Conservation (phyloP, 495 filamentous ascomycete genomes). For the Penicillium maclennaniae region DNA sequence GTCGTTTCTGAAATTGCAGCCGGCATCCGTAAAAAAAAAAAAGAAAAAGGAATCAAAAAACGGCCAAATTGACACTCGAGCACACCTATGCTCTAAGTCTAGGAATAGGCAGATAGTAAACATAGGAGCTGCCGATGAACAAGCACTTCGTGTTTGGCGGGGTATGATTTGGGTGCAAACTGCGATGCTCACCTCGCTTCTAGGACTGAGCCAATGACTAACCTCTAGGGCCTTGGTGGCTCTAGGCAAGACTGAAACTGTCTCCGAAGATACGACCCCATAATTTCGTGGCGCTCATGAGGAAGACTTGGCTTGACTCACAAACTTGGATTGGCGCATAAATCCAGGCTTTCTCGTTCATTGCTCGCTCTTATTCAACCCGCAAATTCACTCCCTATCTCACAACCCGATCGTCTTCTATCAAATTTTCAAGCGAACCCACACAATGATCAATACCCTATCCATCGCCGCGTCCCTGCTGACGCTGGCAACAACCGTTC, state of each 20-base stretch:
- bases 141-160: too few species aligned
- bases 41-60: too few species aligned
- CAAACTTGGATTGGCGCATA: background rate
- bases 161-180: too few species aligned
- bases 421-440: background rate
- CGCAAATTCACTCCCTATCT: background rate
- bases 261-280: background rate
- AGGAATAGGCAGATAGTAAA: too few species aligned
- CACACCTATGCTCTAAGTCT: too few species aligned
- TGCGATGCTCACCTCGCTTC: background rate
- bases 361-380: background rate
- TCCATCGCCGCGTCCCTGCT: constrained; percentile 10
- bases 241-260: background rate
- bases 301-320: background rate
- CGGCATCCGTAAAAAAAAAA: too few species aligned
- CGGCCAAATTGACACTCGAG: too few species aligned
- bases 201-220: background rate
- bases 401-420: background rate
- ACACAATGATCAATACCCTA: constrained; percentile 9
- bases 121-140: too few species aligned
- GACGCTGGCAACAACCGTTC: constrained; percentile 13
- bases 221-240: background rate
- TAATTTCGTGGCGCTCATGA: background rate
- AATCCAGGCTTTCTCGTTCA: background rate
- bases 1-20: too few species aligned